Evolutionary conservation across 2,329 filamentous ascomycete genomes (phyloP).

Genomic region (Pseudogymnoascus pannorum): DNA sequence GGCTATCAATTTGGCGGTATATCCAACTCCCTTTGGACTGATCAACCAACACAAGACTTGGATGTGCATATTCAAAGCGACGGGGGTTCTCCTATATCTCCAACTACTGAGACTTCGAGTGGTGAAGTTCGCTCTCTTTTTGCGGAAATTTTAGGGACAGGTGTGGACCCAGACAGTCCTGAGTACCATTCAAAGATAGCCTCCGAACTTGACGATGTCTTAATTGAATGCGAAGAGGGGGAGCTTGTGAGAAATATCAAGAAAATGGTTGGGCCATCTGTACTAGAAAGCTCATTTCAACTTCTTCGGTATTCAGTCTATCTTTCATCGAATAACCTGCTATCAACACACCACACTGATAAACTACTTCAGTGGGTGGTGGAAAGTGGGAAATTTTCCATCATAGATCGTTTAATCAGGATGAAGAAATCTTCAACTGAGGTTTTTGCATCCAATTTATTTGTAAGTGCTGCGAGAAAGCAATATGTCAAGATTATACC

Average conservation of each 20-base stretch:
- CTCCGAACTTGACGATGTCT: slow-evolving; percentile 15
- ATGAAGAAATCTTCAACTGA: slow-evolving; percentile 16
- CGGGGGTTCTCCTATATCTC: slow-evolving; percentile 3
- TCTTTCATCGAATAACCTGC: slow-evolving; percentile 19
- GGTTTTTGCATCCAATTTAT: slow-evolving; percentile 17
- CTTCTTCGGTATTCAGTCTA: slow-evolving; percentile 18
- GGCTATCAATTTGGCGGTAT: slow-evolving; percentile 8
- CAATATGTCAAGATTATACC: slow-evolving; percentile 7
- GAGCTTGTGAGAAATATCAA: slow-evolving; percentile 14
- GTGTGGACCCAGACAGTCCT: not conserved
- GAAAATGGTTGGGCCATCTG: slow-evolving; percentile 17
- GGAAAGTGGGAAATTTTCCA: slow-evolving; percentile 12
- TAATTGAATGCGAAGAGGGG: slow-evolving; percentile 17
- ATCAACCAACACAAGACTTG: not conserved
- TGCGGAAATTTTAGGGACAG: slow-evolving; percentile 12
- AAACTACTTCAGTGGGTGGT: slow-evolving; percentile 18
- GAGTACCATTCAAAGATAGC: slow-evolving; percentile 11
- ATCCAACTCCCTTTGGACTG: slow-evolving; percentile 1
- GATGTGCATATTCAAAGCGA: slow-evolving; percentile 5
- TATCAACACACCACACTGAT: slow-evolving; percentile 12
- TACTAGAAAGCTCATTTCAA: slow-evolving; percentile 16
- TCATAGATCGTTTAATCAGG: slow-evolving; percentile 15
- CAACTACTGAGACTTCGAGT: not conserved
- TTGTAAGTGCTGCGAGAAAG: slow-evolving; percentile 14
- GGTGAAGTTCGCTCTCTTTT: slow-evolving; percentile 13